Percentiles rank a stretch among this genome's conserved stretches.
Evolutionary conservation across 345 rosid species (phyloP).

Genomic region (Rhodomyrtus tomentosa): DNA sequence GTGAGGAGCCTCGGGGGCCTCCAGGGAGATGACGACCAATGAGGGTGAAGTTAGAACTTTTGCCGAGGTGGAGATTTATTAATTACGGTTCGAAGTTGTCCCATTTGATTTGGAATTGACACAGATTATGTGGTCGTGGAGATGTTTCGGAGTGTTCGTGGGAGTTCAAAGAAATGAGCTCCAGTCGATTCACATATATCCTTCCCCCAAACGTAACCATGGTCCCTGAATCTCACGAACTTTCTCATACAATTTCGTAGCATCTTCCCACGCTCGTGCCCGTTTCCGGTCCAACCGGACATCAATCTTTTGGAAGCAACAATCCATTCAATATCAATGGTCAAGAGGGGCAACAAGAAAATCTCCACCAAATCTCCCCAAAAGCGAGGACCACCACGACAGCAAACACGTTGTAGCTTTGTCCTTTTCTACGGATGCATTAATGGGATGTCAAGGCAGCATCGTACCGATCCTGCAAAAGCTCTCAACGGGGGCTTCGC

Average conservation of each 20-base stretch:
- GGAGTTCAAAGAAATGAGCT: neutral
- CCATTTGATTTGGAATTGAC: neutral
- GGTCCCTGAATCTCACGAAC: neutral
- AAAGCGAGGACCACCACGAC: neutral
- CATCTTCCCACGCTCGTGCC: neutral
- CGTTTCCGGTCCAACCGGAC: neutral
- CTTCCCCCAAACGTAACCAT: neutral
- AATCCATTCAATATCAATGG: neutral
- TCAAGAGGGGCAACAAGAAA: neutral
- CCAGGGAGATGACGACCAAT: neutral
- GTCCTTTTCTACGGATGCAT: neutral
- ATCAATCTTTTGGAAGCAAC: neutral
- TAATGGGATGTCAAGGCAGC: neutral
- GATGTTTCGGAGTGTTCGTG: neutral
- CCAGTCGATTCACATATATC: neutral
- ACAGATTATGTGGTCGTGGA: neutral
- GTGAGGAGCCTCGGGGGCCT: neutral
- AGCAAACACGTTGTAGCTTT: neutral
- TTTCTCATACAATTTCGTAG: neutral
- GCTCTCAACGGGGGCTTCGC: neutral
- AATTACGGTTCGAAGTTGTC: neutral
- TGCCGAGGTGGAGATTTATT: neutral
- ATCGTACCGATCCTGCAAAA: neutral
- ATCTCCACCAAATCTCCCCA: neutral
- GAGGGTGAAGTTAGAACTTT: neutral